A percentile compares a stretch with the other conserved stretches of the same genome.
Conservation (phyloP, 148 eudicot species). For the Chenopodium quinoa region DNA sequence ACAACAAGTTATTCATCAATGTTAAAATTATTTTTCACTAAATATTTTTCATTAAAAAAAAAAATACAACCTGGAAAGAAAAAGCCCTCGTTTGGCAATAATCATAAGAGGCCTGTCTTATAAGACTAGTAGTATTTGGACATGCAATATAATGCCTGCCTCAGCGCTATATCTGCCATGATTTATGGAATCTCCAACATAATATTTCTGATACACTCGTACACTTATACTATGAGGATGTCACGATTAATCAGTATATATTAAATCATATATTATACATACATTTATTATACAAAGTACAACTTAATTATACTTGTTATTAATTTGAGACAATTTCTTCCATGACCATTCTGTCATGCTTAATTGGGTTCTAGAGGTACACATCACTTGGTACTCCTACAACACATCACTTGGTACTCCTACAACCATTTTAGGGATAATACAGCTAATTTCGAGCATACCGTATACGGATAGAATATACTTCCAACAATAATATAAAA, state of each 20-base stretch:
- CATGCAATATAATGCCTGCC: background rate
- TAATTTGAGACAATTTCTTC: background rate
- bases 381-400: constrained; percentile 20
- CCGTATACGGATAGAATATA: background rate
- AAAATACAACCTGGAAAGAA: background rate
- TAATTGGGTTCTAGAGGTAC: constrained; percentile 3
- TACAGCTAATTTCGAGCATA: constrained; percentile 6
- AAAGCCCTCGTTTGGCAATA: background rate
- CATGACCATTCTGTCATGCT: constrained; percentile 26
- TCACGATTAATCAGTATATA: background rate
- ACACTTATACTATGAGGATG: background rate
- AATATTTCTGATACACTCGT: background rate
- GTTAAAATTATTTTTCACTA: no score
- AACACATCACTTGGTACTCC: constrained; percentile 19
- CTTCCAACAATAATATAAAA: background rate
- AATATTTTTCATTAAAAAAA: no score
- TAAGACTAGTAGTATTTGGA: background rate
- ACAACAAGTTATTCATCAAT: no score
- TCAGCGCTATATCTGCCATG: constrained; percentile 5
- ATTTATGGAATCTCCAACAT: constrained; percentile 19
- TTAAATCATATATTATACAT: no score
- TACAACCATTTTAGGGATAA: background rate
- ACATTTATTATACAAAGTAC: no score
- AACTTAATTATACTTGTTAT: background rate
- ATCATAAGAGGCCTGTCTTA: background rate